Evolutionary conservation across 2,329 filamentous ascomycete genomes (phyloP), one percentile per base, ranked within the genome.

Genomic region (Cytospora mali): DNA sequence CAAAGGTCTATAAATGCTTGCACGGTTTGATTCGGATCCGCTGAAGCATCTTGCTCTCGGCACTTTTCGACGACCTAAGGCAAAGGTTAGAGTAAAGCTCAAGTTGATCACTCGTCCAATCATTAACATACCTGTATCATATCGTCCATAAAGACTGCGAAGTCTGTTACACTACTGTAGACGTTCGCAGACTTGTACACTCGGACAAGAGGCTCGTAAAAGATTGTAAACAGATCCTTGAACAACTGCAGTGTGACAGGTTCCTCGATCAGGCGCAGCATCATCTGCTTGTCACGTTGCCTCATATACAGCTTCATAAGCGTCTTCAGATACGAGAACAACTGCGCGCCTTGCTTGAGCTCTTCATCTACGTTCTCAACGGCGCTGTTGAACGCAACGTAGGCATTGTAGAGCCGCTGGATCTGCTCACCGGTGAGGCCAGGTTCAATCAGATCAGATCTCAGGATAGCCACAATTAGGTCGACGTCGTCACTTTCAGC

Each of bases 131-230:
- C 92, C 71, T 87, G 84, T 69, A 98, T 97, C 73, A 93, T 91
- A 74, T 99, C 95, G 71, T 97, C 93, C 58, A 95, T 87, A 70
- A 99, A 99, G 46, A 88, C 82, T 0, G 94, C 91, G 78, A 99
- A 98, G 75, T 99, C 95, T 0, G 94, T 98, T 64, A 99, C 94
- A 72, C 91, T 96, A 80, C 88, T 95, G 81, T 98, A 98, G 28
- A 99, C 94, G 70, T 98, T 99, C 67, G 95, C 95, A 23, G 93
- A 97, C 78, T 98, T 99, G 82, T 99, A 99, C 0, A 99, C 95
- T 54, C 95, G 86, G 18, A 99, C 92, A 25, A 99, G 87, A 0
- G 95, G 95, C 74, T 99, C 95, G 77, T 99, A 99, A 79, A 99
- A 99, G 73, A 99, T 98, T 35, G 93, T 96, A 75, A 99, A 98